Conservation (phyloP, 805 yeast genomes). For the Ogataea populi-albae region DNA sequence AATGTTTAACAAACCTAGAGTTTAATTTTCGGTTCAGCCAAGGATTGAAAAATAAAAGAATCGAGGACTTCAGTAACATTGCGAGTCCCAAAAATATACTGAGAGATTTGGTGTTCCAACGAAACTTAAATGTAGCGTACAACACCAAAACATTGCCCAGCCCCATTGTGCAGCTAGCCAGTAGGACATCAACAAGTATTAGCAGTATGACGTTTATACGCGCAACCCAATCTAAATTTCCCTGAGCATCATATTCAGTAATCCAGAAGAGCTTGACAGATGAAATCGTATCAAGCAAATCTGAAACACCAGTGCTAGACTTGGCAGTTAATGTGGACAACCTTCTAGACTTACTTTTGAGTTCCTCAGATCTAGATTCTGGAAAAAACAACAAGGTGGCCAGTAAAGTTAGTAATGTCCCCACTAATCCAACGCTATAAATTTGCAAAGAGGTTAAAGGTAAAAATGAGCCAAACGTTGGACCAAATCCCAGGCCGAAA, state of each 20-base stretch:
- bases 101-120: slow-evolving; percentile 52
- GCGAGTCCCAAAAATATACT: slow-evolving; percentile 54
- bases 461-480: slow-evolving; percentile 50
- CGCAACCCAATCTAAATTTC: slow-evolving; percentile 31
- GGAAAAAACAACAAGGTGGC: slow-evolving; percentile 43
- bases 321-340: slow-evolving; percentile 16
- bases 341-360: slow-evolving; percentile 50
- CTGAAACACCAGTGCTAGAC: background rate
- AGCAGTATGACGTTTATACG: slow-evolving; percentile 49
- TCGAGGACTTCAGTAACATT: slow-evolving; percentile 48
- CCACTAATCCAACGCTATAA: slow-evolving; percentile 16
- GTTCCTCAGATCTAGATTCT: slow-evolving; percentile 60
- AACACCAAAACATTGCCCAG: slow-evolving; percentile 43
- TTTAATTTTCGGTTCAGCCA: slow-evolving; percentile 38
- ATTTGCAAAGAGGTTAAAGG: slow-evolving; percentile 32
- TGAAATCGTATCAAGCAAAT: slow-evolving; percentile 30
- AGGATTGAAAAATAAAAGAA: slow-evolving; percentile 53
- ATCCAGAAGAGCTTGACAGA: slow-evolving; percentile 58
- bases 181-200: slow-evolving; percentile 44
- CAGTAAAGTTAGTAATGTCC: slow-evolving; percentile 35
- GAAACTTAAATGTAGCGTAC: slow-evolving; percentile 50
- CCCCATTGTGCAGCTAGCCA: slow-evolving; percentile 39
- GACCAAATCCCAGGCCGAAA: slow-evolving; percentile 63
- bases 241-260: slow-evolving; percentile 35
- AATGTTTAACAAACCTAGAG: slow-evolving; percentile 33